Percentiles rank a stretch among this genome's conserved stretches.
Conservation (phyloP, 108 stramenopile genomes). For the Nitzschia sp. region DNA sequence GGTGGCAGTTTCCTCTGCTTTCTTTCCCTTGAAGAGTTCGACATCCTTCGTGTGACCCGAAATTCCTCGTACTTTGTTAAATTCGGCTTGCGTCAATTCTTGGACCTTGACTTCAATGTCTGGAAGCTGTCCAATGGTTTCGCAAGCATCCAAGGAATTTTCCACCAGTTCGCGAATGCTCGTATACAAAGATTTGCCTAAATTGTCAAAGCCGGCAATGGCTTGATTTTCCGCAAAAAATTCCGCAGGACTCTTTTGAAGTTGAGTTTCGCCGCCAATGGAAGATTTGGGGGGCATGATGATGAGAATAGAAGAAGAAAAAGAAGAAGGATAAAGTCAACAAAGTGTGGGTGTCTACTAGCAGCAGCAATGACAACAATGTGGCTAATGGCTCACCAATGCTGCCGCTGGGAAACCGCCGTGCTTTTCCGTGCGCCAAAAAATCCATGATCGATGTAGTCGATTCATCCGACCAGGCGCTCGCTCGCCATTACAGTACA, state of each 20-base stretch:
- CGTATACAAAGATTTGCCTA: conserved; percentile 94
- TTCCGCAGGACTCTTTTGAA: conserved; percentile 89
- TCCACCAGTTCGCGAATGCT: conserved; percentile 94
- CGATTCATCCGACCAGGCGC: too few species aligned
- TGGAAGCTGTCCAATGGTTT: conserved; percentile 83
- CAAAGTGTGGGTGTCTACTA: too few species aligned
- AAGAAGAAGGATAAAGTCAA: too few species aligned
- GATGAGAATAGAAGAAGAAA: too few species aligned
- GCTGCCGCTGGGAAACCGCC: too few species aligned
- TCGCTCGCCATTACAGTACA: too few species aligned
- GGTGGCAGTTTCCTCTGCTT: conserved; percentile 15
- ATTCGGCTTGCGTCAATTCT: conserved; percentile 86
- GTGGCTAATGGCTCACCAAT: too few species aligned
- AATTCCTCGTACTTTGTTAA: conserved; percentile 79
- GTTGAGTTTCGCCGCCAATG: conserved; percentile 65
- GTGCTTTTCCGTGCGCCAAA: too few species aligned
- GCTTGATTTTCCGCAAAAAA: conserved; percentile 98
- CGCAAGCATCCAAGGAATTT: conserved; percentile 93
- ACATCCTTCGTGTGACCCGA: conserved; percentile 28
- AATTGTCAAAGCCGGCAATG: conserved; percentile 98
- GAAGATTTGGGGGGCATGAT: too few species aligned
- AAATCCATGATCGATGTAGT: too few species aligned
- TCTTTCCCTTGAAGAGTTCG: conserved; percentile 40
- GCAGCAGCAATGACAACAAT: too few species aligned
- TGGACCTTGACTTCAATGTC: conserved; percentile 76